Base-by-base conservation (phyloP, 495 filamentous ascomycete species). In the Hypoxylon perforatum region DNA sequence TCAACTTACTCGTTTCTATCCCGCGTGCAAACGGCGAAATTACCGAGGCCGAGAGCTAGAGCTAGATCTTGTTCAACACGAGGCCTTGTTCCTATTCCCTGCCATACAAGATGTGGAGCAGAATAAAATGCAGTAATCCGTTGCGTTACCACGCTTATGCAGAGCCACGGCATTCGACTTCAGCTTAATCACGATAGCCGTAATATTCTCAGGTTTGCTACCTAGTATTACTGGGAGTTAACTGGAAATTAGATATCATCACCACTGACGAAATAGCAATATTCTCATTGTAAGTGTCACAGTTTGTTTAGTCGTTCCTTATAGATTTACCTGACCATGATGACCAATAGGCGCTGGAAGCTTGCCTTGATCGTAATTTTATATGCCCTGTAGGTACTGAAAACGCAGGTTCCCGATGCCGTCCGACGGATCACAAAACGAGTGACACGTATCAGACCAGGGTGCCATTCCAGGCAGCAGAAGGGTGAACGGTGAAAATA, bases 311-410 rank as follows among this genome's bases (percentile, higher is more conserved):
- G 14, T 15, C 3, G 38, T 45, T 52, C 18, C 44, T 55, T 48
- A 28, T 23, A 23, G 7, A 50, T 48, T n/a, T 57, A 10, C 15
- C 25, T 50, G 21, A 15, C 56, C 48, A 46, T 12, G 36, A 22
- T 14, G 42, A 10, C 42, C 39, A 36, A 45, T 18, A 50, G 10
- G 6, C 51, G 25, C 18, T 45, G 36, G 35, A 21, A 47, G 42
- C 44, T 18, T 69, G 47, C 61, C 53, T 49, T 14, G 35, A n/a
- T 33, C 33, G 61, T 61, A 65, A 69, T 64, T 65, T 53, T 48
- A 69, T 18, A 35, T 61, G 39, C 67, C 63, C 67, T 63, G 62
- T 57, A 70, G 62, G 53, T 63, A 36, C 63, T 66, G 57, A 56
- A 28, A 12, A 66, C 58, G 67, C 63, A 59, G 57, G 62, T 62